Conservation (phyloP, 2,329 filamentous ascomycete species). For the Neofusicoccum umdonicola region DNA sequence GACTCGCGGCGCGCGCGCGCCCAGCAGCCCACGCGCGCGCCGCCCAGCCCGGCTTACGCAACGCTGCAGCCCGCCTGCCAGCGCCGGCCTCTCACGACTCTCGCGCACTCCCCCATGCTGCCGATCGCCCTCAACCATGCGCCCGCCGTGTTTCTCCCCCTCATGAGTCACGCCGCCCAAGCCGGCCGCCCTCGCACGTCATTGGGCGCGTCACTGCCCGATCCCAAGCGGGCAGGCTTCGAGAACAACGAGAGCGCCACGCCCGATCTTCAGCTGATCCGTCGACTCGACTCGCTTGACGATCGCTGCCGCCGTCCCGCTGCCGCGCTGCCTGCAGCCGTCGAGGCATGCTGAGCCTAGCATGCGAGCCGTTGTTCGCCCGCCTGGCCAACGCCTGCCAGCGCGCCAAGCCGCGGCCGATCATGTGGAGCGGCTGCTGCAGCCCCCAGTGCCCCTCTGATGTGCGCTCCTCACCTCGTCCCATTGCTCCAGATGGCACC, state of each 20-base stretch:
- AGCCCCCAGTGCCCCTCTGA: not conserved
- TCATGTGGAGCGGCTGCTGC: slow-evolving; percentile 11
- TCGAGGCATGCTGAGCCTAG: not conserved
- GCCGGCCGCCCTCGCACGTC: slow-evolving; percentile 2
- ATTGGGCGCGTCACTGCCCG: slow-evolving; percentile 10
- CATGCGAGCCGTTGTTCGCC: not conserved
- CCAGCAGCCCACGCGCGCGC: not conserved
- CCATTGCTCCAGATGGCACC: not conserved
- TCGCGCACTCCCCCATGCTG: not conserved
- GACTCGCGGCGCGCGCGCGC: not conserved
- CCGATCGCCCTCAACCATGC: slow-evolving; percentile 5
- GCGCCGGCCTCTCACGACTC: not conserved
- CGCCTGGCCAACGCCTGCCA: not conserved
- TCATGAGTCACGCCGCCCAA: not conserved
- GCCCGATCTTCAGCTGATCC: slow-evolving; percentile 11
- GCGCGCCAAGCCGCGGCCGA: slow-evolving; percentile 9
- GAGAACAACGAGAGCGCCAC: slow-evolving; percentile 4
- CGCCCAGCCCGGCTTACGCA: not conserved
- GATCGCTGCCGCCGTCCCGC: slow-evolving; percentile 10
- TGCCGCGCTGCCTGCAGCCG: slow-evolving; percentile 10
- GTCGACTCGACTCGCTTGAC: slow-evolving; percentile 10
- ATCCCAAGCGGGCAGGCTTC: slow-evolving; percentile 12
- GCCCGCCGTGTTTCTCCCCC: slow-evolving; percentile 3
- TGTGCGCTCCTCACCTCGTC: not conserved
- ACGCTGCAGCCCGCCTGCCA: not conserved